A percentile compares a stretch with the other conserved stretches of the same genome.
phyloP scores from a whole-genome alignment of 805 yeast species.

The Starmerella sp. region DNA sequence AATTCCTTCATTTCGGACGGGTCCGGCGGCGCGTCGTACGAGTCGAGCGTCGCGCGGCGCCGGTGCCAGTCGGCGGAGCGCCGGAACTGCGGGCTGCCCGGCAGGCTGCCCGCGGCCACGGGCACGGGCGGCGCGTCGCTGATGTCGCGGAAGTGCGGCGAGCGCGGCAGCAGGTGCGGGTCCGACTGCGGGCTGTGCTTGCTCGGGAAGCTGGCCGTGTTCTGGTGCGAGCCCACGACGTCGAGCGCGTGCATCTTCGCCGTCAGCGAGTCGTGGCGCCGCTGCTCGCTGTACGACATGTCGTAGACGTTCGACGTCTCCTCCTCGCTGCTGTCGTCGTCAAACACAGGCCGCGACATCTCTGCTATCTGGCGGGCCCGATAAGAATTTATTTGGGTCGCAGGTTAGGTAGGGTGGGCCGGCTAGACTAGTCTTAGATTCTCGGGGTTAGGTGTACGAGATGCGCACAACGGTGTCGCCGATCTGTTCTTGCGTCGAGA shows the following conservation, averaged over 20 bases:
- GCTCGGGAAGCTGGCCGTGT: not conserved
- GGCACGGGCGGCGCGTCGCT: conserved; percentile 16
- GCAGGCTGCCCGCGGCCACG: not conserved
- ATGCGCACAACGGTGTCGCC: conserved; percentile 14
- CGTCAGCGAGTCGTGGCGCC: conserved; percentile 15
- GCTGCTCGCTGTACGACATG: conserved; percentile 22
- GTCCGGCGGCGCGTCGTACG: conserved; percentile 23
- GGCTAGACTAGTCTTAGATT: not conserved
- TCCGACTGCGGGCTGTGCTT: not conserved
- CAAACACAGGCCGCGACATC: conserved; percentile 9
- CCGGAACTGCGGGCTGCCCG: conserved; percentile 5
- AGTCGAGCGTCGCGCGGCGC: conserved; percentile 19
- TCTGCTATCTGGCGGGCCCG: not conserved
- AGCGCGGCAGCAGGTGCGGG: not conserved
- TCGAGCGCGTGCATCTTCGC: conserved; percentile 24
- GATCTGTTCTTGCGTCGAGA: conserved; percentile 14
- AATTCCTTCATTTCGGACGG: conserved; percentile 30
- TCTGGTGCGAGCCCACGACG: conserved; percentile 6
- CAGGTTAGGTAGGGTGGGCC: not conserved
- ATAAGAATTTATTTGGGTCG: not conserved
- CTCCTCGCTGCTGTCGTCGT: conserved; percentile 10
- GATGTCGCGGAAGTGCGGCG: conserved; percentile 13
- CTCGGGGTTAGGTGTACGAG: conserved; percentile 6
- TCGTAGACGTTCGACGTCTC: conserved; percentile 11
- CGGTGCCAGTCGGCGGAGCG: conserved; percentile 1